Conservation (phyloP, 495 filamentous ascomycete genomes). For the Hyaloscypha hepaticicola region DNA sequence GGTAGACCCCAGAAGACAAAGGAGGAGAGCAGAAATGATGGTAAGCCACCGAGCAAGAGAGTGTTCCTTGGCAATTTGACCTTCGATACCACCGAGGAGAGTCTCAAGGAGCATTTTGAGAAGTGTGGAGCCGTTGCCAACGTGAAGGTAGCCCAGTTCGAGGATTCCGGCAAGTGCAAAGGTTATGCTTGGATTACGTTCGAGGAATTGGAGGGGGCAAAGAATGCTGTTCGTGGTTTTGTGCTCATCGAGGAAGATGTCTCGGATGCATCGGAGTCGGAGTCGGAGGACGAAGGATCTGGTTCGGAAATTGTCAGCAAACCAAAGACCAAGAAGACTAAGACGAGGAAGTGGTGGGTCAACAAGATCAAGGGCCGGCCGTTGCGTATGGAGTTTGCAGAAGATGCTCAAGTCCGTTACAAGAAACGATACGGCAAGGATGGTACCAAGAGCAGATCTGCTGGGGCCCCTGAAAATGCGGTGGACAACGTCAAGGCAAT, state of each 20-base stretch:
- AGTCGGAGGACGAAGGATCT: conserved; percentile 37
- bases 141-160: conserved; percentile 88
- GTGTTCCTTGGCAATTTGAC: conserved; percentile 91
- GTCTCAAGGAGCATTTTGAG: conserved; percentile 72
- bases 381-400: conserved; percentile 88
- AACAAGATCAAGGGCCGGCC: conserved; percentile 75
- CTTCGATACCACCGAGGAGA: conserved; percentile 82
- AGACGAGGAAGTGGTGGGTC: conserved; percentile 73
- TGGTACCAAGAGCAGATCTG: conserved; percentile 31
- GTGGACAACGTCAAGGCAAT: conserved; percentile 18
- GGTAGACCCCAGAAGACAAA: conserved; percentile 60
- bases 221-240: conserved; percentile 79
- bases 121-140: conserved; percentile 78
- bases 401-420: conserved; percentile 82
- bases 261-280: conserved; percentile 55
- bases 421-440: conserved; percentile 90
- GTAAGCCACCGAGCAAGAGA: conserved; percentile 66
- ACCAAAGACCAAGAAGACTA: conserved; percentile 50
- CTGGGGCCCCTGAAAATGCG: conserved; percentile 13
- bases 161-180: conserved; percentile 97
- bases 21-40: conserved; percentile 38
- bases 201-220: conserved; percentile 68
- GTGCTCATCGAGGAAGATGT: conserved; percentile 60
- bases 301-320: conserved; percentile 30
- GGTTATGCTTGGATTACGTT: conserved; percentile 96